phyloP scores from a whole-genome alignment of 768 basidiomycete genomes.

The Chlorophyllum brunneum region DNA sequence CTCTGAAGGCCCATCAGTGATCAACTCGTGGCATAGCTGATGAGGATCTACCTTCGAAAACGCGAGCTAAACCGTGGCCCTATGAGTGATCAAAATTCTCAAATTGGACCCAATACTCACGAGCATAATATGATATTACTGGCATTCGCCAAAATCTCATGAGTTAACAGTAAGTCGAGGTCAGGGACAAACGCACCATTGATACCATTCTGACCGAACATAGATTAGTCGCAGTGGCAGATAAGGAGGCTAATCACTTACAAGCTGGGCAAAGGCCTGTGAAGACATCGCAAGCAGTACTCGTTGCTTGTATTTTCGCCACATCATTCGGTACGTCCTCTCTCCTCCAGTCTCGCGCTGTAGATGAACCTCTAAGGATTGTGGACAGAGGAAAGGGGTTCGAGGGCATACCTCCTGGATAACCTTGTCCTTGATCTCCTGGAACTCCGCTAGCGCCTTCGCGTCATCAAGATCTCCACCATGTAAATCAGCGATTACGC shows the following conservation, averaged over 20 bases:
- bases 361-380: not conserved
- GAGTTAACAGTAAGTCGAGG: not conserved
- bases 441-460: constrained; percentile 68
- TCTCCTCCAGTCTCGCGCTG: constrained; percentile 70
- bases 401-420: constrained; percentile 46
- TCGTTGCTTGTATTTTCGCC: constrained; percentile 77
- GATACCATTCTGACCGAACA: constrained; percentile 67
- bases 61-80: constrained; percentile 46
- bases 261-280: constrained; percentile 88
- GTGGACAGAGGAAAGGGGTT: no score
- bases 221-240: not conserved
- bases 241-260: constrained; percentile 31
- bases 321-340: constrained; percentile 71
- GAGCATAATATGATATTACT: constrained; percentile 92
- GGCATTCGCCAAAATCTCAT: not conserved
- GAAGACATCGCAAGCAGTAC: constrained; percentile 92
- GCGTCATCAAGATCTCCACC: constrained; percentile 68
- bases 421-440: constrained; percentile 80
- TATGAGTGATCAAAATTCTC: not conserved
- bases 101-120: constrained; percentile 40
- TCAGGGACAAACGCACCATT: constrained; percentile 50
- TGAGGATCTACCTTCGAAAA: constrained; percentile 69
- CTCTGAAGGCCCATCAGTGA: constrained; percentile 39
- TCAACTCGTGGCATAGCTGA: not conserved
- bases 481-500: constrained; percentile 78